A percentile compares a stretch with the other conserved stretches of the same genome.
These are phyloP conservation scores for Aureobasidium vineae DNA, from an alignment of 2,329 filamentous ascomycete species.

Conservation along the genomic window DNA sequence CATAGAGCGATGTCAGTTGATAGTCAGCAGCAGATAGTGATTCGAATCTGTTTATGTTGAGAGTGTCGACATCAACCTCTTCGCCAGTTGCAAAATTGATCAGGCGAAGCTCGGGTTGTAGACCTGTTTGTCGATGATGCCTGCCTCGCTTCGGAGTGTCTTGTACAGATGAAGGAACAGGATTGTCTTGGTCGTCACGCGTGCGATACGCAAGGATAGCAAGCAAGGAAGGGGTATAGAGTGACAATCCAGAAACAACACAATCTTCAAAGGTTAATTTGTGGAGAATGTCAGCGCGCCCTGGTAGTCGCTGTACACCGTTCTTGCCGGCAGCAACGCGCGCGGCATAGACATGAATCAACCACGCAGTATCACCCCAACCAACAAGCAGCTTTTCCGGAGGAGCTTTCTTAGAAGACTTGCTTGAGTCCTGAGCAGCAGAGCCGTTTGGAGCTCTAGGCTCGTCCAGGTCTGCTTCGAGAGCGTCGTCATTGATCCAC, in stretches of 20 bases:
- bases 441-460: slow-evolving; percentile 39
- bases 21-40: slow-evolving; percentile 86
- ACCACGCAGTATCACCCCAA: slow-evolving; percentile 96
- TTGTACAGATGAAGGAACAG: slow-evolving; percentile 49
- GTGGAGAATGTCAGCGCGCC: slow-evolving; percentile 85
- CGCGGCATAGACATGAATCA: slow-evolving; percentile 83
- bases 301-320: slow-evolving; percentile 68
- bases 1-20: slow-evolving; percentile 79
- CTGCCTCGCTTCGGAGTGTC: slow-evolving; percentile 65
- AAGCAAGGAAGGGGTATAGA: slow-evolving; percentile 90
- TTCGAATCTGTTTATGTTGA: slow-evolving; percentile 84
- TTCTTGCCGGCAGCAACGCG: slow-evolving; percentile 59
- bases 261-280: slow-evolving; percentile 90
- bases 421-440: slow-evolving; percentile 29
- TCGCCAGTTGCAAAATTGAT: slow-evolving; percentile 82
- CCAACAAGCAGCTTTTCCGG: slow-evolving; percentile 82
- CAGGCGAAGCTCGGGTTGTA: slow-evolving; percentile 83
- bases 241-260: slow-evolving; percentile 92
- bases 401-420: slow-evolving; percentile 36
- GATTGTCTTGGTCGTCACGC: slow-evolving; percentile 66
- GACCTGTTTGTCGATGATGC: slow-evolving; percentile 70
- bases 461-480: slow-evolving; percentile 69
- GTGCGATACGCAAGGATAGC: slow-evolving; percentile 89
- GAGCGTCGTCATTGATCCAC: slow-evolving; percentile 82
- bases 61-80: slow-evolving; percentile 80